Evolutionary conservation across 805 yeast genomes (phyloP).

Genomic region (Cyberlindnera xishuangbannaensis): DNA sequence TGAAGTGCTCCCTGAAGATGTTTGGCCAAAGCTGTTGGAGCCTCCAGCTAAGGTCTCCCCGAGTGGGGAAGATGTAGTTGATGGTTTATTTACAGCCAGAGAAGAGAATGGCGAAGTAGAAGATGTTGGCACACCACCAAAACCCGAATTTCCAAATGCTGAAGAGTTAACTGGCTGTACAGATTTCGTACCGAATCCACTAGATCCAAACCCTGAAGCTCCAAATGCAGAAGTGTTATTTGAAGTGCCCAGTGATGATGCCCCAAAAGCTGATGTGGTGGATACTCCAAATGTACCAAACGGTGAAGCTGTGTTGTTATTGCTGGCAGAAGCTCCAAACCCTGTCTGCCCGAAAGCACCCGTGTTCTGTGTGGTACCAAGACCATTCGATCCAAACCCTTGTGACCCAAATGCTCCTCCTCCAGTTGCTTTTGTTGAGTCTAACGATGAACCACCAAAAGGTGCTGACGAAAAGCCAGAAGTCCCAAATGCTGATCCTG

Average conservation of each 20-base stretch:
- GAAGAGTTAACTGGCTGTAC: too few species aligned
- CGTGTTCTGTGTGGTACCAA: too few species aligned
- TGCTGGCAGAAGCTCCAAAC: slow-evolving; percentile 3
- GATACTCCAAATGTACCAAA: slow-evolving; percentile 4
- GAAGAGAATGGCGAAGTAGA: slow-evolving; percentile 8
- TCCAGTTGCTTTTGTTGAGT: too few species aligned
- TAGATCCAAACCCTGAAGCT: too few species aligned
- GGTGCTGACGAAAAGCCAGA: slow-evolving; percentile 9
- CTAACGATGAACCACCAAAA: slow-evolving; percentile 4
- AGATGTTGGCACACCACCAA: slow-evolving; percentile 3
- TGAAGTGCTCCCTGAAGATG: slow-evolving; percentile 3
- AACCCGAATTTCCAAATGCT: slow-evolving; percentile 3
- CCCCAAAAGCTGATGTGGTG: slow-evolving; percentile 3
- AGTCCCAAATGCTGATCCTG: slow-evolving; percentile 11
- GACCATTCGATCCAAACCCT: too few species aligned
- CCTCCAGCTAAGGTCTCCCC: slow-evolving; percentile 2
- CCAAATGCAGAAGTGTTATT: slow-evolving; percentile 3
- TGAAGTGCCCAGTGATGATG: too few species aligned
- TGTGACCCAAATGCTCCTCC: too few species aligned
- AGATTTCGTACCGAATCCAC: too few species aligned
- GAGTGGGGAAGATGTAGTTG: slow-evolving; percentile 2
- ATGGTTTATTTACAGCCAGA: slow-evolving; percentile 3
- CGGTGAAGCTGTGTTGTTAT: slow-evolving; percentile 3
- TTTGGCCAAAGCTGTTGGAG: slow-evolving; percentile 22
- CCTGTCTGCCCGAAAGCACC: too few species aligned